Conservation (phyloP, 1,139 yeast genomes). For the Nakaseomyces kungkrabaensis region DNA sequence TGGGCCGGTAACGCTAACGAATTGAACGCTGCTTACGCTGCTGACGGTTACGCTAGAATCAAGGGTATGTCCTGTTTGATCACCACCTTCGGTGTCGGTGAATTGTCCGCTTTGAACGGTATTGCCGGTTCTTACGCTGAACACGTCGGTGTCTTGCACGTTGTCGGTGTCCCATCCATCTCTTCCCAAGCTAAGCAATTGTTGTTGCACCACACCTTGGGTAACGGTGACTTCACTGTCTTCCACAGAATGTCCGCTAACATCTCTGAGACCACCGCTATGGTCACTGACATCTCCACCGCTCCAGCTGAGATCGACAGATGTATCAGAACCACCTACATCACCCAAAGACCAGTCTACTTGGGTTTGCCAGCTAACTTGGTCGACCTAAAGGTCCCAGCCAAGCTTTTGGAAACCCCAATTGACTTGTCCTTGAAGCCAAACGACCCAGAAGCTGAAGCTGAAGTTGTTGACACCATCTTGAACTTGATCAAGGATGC, state of each 20-base stretch:
- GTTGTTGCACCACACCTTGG: constrained; percentile 58
- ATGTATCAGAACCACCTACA: constrained; percentile 61
- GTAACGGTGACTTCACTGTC: constrained; percentile 77
- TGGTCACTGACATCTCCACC: constrained; percentile 48
- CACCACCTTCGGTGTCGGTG: constrained; percentile 82
- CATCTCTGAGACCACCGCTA: constrained; percentile 56
- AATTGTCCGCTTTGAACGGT: constrained; percentile 76
- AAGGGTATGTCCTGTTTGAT: constrained; percentile 52
- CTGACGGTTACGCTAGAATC: constrained; percentile 62
- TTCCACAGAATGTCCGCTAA: constrained; percentile 66
- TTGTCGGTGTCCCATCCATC: constrained; percentile 66
- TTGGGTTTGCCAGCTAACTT: constrained; percentile 76
- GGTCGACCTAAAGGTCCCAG: constrained; percentile 55
- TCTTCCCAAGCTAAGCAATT: constrained; percentile 58
- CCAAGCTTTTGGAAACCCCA: constrained; percentile 47
- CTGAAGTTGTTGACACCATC: constrained; percentile 56
- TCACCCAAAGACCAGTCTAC: constrained; percentile 74
- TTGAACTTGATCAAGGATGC: constrained; percentile 45
- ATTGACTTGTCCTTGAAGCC: constrained; percentile 51
- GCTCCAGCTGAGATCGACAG: constrained; percentile 68
- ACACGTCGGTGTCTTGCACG: constrained; percentile 66
- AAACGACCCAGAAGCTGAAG: constrained; percentile 62
- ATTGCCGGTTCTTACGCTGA: constrained; percentile 77
- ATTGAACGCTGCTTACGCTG: constrained; percentile 61
- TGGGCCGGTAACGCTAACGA: constrained; percentile 72